These are phyloP conservation scores for Voacanga thouarsii DNA, from an alignment of 257 asterid genomes.

Conservation along the genomic window DNA sequence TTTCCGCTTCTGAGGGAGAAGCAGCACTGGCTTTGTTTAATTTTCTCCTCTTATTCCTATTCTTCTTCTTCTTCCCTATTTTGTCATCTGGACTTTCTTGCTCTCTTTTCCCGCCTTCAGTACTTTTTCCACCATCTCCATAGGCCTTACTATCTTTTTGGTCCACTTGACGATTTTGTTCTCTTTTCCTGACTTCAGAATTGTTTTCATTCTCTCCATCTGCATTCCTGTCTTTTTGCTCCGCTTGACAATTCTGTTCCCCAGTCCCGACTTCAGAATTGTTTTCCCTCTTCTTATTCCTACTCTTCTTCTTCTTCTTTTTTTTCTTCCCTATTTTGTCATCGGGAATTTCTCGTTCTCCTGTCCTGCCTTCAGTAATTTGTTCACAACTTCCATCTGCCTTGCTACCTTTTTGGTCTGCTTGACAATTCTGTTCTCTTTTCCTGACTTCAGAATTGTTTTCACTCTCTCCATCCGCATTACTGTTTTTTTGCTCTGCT, in stretches of 20 bases:
- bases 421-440: slow-evolving; percentile 4
- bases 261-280: neutral
- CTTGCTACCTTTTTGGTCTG: neutral
- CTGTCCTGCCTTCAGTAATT: neutral
- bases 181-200: slow-evolving; percentile 1
- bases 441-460: neutral
- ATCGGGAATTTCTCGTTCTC: slow-evolving; percentile 2
- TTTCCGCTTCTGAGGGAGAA: neutral
- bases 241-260: neutral
- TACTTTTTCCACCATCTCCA: neutral
- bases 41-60: slow-evolving; percentile 3
- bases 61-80: neutral
- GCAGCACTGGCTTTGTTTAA: neutral
- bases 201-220: slow-evolving; percentile 1
- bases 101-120: neutral
- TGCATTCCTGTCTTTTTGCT: neutral
- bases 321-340: neutral
- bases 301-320: neutral
- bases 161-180: neutral
- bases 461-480: neutral
- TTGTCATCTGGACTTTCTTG: neutral
- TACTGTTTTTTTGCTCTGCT: neutral
- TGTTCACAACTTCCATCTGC: neutral
- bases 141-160: neutral
- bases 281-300: neutral